Percentiles rank a stretch among this genome's conserved stretches.
phyloP scores from a whole-genome alignment of 2,329 filamentous ascomycete species.

The Grosmannia clavigera region DNA sequence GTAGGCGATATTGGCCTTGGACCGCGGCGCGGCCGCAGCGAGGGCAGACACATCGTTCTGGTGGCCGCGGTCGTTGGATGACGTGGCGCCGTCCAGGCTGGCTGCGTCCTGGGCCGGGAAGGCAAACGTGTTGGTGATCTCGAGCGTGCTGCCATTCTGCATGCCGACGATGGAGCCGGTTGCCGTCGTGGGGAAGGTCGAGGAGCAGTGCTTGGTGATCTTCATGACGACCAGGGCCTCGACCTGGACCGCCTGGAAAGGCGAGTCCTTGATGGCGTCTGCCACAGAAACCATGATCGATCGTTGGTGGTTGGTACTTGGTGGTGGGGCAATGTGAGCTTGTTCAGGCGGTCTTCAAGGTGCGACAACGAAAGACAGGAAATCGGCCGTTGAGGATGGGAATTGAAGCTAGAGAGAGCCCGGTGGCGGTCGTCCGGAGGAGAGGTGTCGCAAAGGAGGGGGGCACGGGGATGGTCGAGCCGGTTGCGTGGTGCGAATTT shows the following conservation, averaged over 20 bases:
- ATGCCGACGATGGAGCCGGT: slow-evolving; percentile 89
- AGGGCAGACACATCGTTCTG: slow-evolving; percentile 63
- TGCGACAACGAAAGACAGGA: neutral
- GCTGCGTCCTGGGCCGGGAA: slow-evolving; percentile 75
- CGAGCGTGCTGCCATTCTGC: slow-evolving; percentile 68
- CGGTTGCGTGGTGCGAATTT: neutral
- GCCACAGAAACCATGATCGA: slow-evolving; percentile 17
- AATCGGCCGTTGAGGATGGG: neutral
- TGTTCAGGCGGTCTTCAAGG: neutral
- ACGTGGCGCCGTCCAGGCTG: slow-evolving; percentile 36
- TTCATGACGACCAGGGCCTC: slow-evolving; percentile 97
- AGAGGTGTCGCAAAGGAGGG: neutral
- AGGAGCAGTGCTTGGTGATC: slow-evolving; percentile 90
- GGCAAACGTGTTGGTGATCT: slow-evolving; percentile 90
- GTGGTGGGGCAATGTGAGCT: neutral
- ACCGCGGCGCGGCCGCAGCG: slow-evolving; percentile 78
- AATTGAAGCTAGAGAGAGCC: neutral
- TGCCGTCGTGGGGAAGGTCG: slow-evolving; percentile 75
- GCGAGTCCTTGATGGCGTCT: slow-evolving; percentile 50
- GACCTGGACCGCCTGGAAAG: slow-evolving; percentile 81
- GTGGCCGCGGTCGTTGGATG: slow-evolving; percentile 29
- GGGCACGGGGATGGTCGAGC: neutral
- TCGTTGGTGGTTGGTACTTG: neutral
- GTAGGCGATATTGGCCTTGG: slow-evolving; percentile 80
- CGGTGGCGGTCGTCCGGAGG: neutral